A percentile compares a stretch with the other conserved stretches of the same genome.
Evolutionary conservation across 2,329 filamentous ascomycete genomes (phyloP).

Genomic region (Alternaria dauci): DNA sequence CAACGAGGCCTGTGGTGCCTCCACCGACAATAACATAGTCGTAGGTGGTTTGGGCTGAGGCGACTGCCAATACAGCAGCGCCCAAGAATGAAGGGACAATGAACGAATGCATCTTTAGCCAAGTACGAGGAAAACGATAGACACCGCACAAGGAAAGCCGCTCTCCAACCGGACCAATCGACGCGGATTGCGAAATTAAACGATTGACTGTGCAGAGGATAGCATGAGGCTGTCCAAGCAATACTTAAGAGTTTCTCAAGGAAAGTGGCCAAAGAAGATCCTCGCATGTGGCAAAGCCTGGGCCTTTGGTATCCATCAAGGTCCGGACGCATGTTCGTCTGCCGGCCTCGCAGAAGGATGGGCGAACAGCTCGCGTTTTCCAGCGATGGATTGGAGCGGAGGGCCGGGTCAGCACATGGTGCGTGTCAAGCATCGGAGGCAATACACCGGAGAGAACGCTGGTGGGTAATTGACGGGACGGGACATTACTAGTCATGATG

Average conservation of each 20-base stretch:
- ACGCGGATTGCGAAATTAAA: neutral
- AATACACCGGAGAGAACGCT: neutral
- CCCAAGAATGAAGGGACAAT: constrained; percentile 1
- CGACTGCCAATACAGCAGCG: neutral
- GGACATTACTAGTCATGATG: neutral
- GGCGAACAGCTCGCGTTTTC: neutral
- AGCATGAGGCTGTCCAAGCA: neutral
- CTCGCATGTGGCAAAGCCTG: neutral
- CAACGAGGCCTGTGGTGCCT: constrained; percentile 28
- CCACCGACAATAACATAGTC: constrained; percentile 40
- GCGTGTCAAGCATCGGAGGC: neutral
- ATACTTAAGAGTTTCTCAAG: neutral
- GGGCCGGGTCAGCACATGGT: neutral
- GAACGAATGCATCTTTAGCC: neutral
- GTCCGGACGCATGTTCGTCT: neutral
- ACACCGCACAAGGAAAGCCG: neutral
- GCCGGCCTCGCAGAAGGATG: neutral
- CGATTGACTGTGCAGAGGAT: neutral
- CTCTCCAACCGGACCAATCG: neutral
- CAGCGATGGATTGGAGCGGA: neutral
- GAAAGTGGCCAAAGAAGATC: neutral
- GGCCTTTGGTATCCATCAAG: neutral
- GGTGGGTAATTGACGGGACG: neutral
- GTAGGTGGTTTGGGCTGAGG: constrained; percentile 14
- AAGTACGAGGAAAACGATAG: neutral